A percentile compares a stretch with the other conserved stretches of the same genome.
phyloP scores from a whole-genome alignment of 352 stramenopile genomes.

The Pythium phragmiticola region DNA sequence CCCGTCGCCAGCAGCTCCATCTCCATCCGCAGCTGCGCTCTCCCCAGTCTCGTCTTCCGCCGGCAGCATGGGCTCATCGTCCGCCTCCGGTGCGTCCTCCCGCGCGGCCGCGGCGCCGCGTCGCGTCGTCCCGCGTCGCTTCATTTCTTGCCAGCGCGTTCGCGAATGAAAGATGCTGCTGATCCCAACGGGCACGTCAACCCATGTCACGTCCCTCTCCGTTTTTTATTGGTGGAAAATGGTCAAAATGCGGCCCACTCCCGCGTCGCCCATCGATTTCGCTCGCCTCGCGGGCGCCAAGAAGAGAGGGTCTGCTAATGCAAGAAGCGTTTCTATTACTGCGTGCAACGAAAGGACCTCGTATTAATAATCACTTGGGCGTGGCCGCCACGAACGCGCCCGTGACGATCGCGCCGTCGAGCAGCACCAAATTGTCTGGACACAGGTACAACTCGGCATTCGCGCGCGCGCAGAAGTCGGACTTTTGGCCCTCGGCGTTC shows the following conservation, averaged over 20 bases:
- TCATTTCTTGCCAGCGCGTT: conserved; percentile 2
- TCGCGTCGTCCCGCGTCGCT: conserved; percentile 10
- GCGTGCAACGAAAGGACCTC: neutral
- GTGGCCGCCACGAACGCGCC: conserved; percentile 47
- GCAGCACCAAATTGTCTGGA: conserved; percentile 66
- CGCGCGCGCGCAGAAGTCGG: conserved; percentile 61
- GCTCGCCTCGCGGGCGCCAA: conserved; percentile 2
- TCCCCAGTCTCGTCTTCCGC: neutral
- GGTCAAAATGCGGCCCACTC: conserved; percentile 12
- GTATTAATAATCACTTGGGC: conserved; percentile 26
- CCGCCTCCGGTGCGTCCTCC: neutral
- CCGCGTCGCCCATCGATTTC: conserved; percentile 22
- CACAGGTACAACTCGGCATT: conserved; percentile 65
- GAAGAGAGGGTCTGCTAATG: neutral
- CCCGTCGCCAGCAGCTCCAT: neutral
- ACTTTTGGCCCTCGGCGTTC: conserved; percentile 76
- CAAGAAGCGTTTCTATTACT: neutral
- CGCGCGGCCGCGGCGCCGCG: neutral
- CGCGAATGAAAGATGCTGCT: neutral
- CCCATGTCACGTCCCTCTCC: neutral
- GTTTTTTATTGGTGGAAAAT: conserved; percentile 19
- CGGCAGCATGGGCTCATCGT: conserved; percentile 6
- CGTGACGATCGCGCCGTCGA: conserved; percentile 59
- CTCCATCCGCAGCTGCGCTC: neutral
- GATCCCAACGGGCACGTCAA: neutral